These are phyloP conservation scores for Physcia stellaris DNA, from an alignment of 495 filamentous ascomycete species.

Conservation along the genomic window DNA sequence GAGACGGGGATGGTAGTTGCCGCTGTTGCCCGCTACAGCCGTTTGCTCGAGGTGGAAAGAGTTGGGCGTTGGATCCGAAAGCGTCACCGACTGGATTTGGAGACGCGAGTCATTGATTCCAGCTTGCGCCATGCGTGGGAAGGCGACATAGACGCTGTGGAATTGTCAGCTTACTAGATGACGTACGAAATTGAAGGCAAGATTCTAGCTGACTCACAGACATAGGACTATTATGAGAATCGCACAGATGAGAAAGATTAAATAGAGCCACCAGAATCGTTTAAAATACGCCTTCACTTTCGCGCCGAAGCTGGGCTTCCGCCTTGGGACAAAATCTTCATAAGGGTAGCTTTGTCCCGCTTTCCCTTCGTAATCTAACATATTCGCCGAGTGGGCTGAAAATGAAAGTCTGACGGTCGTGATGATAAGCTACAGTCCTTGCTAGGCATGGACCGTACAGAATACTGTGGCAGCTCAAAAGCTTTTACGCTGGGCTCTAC, in stretches of 20 bases:
- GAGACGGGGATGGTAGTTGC: constrained; percentile 38
- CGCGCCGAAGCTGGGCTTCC: constrained; percentile 23
- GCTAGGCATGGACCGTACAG: too few species aligned
- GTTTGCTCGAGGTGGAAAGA: constrained; percentile 42
- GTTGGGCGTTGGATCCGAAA: constrained; percentile 44
- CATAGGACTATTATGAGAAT: constrained; percentile 48
- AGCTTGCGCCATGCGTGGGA: constrained; percentile 57
- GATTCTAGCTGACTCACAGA: constrained; percentile 43
- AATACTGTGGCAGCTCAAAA: too few species aligned
- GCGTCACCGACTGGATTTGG: constrained; percentile 39
- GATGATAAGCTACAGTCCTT: too few species aligned
- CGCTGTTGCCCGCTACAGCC: constrained; percentile 31
- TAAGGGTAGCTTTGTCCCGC: background rate
- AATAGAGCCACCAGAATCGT: constrained; percentile 61
- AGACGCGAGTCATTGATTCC: constrained; percentile 53
- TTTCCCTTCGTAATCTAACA: constrained; percentile 2
- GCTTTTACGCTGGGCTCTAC: too few species aligned
- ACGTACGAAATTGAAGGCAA: too few species aligned
- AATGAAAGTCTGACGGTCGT: too few species aligned
- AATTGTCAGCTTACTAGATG: background rate
- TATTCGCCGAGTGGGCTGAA: too few species aligned
- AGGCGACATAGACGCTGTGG: constrained; percentile 55
- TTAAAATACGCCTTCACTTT: constrained; percentile 33
- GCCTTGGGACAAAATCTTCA: constrained; percentile 1
- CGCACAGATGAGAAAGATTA: constrained; percentile 42